Conservation (phyloP, 805 yeast genomes). For the Candida jianshihensis region DNA sequence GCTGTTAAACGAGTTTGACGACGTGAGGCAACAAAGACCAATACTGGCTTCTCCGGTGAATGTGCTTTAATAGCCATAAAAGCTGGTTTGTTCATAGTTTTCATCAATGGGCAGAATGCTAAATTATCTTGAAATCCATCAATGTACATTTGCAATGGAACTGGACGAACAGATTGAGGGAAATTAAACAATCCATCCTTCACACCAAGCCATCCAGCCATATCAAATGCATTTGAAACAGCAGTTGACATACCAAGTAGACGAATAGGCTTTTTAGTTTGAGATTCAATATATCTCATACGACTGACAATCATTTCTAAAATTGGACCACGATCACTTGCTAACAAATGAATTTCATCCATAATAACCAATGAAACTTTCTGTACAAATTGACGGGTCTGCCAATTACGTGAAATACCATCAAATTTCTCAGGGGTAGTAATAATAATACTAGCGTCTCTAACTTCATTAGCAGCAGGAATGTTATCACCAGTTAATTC, state of each 20-base stretch:
- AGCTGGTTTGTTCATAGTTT: conserved; percentile 67
- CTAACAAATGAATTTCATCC: conserved; percentile 94
- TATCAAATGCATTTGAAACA: conserved; percentile 85
- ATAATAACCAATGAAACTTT: conserved; percentile 82
- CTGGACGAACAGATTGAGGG: conserved; percentile 93
- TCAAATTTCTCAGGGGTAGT: conserved; percentile 98
- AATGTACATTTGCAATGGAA: conserved; percentile 84
- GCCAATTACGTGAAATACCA: conserved; percentile 90
- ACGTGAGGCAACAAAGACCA: conserved; percentile 96
- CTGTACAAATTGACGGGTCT: conserved; percentile 78
- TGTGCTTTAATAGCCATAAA: conserved; percentile 71
- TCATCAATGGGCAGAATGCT: conserved; percentile 62
- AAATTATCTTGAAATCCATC: conserved; percentile 84
- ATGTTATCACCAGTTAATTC: conserved; percentile 96
- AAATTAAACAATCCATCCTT: conserved; percentile 91
- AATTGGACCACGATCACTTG: conserved; percentile 97
- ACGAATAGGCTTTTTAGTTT: conserved; percentile 85
- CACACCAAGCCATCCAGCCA: conserved; percentile 90
- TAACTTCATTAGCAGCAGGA: conserved; percentile 69
- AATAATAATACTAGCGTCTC: conserved; percentile 78
- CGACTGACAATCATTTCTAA: conserved; percentile 92
- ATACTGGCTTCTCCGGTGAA: conserved; percentile 71
- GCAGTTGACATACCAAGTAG: conserved; percentile 92
- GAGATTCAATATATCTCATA: conserved; percentile 89
- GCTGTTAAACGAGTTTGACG: conserved; percentile 91